A percentile compares a stretch with the other conserved stretches of the same genome.
Evolutionary conservation across 164 flowering plant genomes (phyloP).

Genomic region (Stephania cephalantha): DNA sequence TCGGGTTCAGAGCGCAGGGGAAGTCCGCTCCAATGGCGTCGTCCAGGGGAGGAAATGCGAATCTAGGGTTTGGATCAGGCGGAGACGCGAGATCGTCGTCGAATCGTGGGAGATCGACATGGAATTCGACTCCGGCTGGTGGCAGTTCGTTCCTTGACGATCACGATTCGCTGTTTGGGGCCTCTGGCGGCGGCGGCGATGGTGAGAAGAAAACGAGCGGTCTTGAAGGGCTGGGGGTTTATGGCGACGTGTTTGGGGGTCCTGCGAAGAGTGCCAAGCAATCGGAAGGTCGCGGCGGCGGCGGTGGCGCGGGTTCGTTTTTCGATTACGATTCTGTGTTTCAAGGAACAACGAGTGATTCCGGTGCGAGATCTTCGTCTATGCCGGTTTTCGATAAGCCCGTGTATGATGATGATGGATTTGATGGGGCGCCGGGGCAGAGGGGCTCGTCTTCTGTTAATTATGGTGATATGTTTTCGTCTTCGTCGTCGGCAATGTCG

Average conservation of each 20-base stretch:
- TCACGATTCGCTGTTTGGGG: slow-evolving; percentile 27
- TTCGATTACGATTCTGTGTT: slow-evolving; percentile 49
- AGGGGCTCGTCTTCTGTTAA: slow-evolving; percentile 32
- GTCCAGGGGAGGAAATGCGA: slow-evolving; percentile 20
- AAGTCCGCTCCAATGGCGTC: slow-evolving; percentile 72
- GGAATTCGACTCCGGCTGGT: slow-evolving; percentile 19
- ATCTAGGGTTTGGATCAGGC: slow-evolving; percentile 27
- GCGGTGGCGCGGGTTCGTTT: slow-evolving; percentile 13
- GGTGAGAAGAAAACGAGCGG: slow-evolving; percentile 15
- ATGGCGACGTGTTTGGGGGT: slow-evolving; percentile 47
- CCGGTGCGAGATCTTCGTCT: slow-evolving; percentile 23
- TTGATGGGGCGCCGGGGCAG: slow-evolving; percentile 56
- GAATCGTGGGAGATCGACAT: slow-evolving; percentile 16
- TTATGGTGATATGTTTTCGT: slow-evolving; percentile 43
- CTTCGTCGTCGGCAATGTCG: slow-evolving; percentile 31
- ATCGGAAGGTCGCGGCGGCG: background rate
- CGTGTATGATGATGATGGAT: slow-evolving; percentile 56
- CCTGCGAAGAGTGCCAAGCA: slow-evolving; percentile 28
- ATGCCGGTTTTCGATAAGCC: slow-evolving; percentile 61
- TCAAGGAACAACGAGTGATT: slow-evolving; percentile 20
- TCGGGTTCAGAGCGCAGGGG: slow-evolving; percentile 59
- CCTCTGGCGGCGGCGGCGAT: background rate
- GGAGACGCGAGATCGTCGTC: slow-evolving; percentile 17
- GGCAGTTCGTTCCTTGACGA: slow-evolving; percentile 28
- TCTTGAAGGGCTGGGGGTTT: slow-evolving; percentile 13